Evolutionary conservation across 2,329 filamentous ascomycete species (phyloP), one percentile per base, ranked within the genome.

Genomic region (Talaromyces sp.): DNA sequence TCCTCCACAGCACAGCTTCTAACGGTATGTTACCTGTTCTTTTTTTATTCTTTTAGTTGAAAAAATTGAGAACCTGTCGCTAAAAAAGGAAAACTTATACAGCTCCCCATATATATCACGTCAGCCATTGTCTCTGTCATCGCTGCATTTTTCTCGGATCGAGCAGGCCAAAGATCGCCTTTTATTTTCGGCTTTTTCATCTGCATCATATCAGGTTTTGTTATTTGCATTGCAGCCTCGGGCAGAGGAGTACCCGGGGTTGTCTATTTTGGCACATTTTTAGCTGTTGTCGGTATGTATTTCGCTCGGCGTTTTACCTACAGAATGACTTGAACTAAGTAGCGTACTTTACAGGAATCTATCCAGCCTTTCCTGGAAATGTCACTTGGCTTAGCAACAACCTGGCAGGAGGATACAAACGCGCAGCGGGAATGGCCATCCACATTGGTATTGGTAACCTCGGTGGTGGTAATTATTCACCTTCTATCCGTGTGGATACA

Each of bases 361-460:
- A 82, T 61, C 76, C 79, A 4, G 75, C 76, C 7, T 79, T 81
- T 59, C 78, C 80, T 0, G 73, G 74, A 64, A 75, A 79, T 58
- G 68, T 79, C 42, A 86, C 84, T 66, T 88, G 86, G 73, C 83
- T 88, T 40, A 79, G 81, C 1, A 84, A 82, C 62, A 86, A 87
- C 61, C 81, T 86, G 1, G 79, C 79, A 1, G 86, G 87, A 0
- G 81, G 86, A 10, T 77, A 78, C 56, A 81, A 81, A 64, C 80
- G 87, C 5, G 82, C 82, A 8, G 83, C 81, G 0, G 87, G 86
- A 1, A 89, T 89, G 82, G 87, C 86, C 0, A 75, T 89, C 12
- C 85, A 87, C 50, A 87, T 89, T 56, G 84, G 83, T 0, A 67
- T 86, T 14, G 87, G 86, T 0, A 89, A 88, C 57, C 62, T 78